Percentiles rank a stretch among this genome's conserved stretches.
phyloP scores from a whole-genome alignment of 768 basidiomycete species.

The Suillus sp. region DNA sequence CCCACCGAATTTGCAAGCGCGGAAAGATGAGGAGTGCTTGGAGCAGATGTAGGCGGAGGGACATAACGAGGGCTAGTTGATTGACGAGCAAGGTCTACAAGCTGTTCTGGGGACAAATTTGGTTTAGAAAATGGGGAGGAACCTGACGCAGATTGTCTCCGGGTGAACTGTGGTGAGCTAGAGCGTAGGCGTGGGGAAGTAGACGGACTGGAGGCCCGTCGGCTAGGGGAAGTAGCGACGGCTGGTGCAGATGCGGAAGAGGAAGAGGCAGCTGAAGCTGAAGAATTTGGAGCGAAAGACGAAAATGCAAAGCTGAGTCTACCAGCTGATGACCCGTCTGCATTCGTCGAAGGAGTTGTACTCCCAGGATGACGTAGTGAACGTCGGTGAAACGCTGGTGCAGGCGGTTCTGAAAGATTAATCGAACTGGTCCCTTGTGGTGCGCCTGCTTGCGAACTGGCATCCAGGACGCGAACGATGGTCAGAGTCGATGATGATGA shows the following conservation, averaged over 20 bases:
- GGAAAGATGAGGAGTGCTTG: slow-evolving; percentile 20
- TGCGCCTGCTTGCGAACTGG: slow-evolving; percentile 23
- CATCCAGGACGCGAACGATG: slow-evolving; percentile 65
- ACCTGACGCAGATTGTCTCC: slow-evolving; percentile 34
- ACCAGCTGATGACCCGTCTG: slow-evolving; percentile 22
- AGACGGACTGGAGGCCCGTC: slow-evolving; percentile 35
- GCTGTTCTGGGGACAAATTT: slow-evolving; percentile 69
- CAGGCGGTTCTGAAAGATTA: slow-evolving; percentile 29
- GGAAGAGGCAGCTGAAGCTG: slow-evolving; percentile 21
- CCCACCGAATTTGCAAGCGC: slow-evolving; percentile 14
- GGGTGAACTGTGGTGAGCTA: slow-evolving; percentile 41
- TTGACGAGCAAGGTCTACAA: slow-evolving; percentile 70
- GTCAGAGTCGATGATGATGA: slow-evolving; percentile 66
- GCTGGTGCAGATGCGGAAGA: slow-evolving; percentile 25
- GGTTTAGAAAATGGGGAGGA: slow-evolving; percentile 44
- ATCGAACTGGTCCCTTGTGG: slow-evolving; percentile 3
- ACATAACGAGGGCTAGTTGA: slow-evolving; percentile 47
- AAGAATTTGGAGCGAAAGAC: slow-evolving; percentile 48
- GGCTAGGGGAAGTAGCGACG: slow-evolving; percentile 36
- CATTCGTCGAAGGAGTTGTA: slow-evolving; percentile 30
- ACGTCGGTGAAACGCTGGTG: slow-evolving; percentile 32
- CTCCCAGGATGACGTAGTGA: slow-evolving; percentile 35
- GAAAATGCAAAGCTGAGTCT: slow-evolving; percentile 68
- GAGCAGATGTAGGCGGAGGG: slow-evolving; percentile 22
- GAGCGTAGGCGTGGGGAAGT: slow-evolving; percentile 50